Evolutionary conservation across 2,329 filamentous ascomycete genomes (phyloP), one percentile per base, ranked within the genome.

Genomic region (Geosmithia putterillii): DNA sequence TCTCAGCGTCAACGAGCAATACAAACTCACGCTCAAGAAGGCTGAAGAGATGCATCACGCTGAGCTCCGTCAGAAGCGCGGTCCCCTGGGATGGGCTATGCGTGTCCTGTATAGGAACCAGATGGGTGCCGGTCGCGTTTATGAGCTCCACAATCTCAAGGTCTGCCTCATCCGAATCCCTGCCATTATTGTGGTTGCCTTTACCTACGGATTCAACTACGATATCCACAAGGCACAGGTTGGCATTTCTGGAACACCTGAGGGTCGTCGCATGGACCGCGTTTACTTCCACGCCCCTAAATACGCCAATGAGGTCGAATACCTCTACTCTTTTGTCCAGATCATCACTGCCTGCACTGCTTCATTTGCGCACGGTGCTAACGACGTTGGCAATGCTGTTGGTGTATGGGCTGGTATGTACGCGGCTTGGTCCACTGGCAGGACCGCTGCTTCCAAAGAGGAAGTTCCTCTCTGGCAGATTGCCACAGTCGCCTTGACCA

Each of bases 61-160:
- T 19, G 76, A 76, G 52, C 77, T 90, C 43, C 64, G 74, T 45
- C 66, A 74, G 59, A 71, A 69, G 45, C 64, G 65, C 2, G 82
- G 84, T 21, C 83, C 81, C 42, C 70, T 90, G n/a, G 85, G 79
- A 53, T 89, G 85, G 85, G 86, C 82, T 34, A 85, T 90, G 81
- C 82, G 85, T 52, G 76, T 70, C 42, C 78, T 89, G 18, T 82
- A 77, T 56, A 70, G 83, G 54, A 84, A 88, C 67, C 82, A 77
- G 40, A 74, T 86, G 63, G 81, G 81, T 17, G 59, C 78, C 17
- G 86, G 85, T 42, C 70, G 80, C 54, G 73, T 89, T 49, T 86
- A 90, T 64, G 85, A 90, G 64, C 52, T 71, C 18, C 67, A 79
- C 63, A 90, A 90, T 70, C 64, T 88, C 48, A 73, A 71, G 56